phyloP scores from a whole-genome alignment of 768 basidiomycete genomes.

The Psilocybe subaeruginosa region DNA sequence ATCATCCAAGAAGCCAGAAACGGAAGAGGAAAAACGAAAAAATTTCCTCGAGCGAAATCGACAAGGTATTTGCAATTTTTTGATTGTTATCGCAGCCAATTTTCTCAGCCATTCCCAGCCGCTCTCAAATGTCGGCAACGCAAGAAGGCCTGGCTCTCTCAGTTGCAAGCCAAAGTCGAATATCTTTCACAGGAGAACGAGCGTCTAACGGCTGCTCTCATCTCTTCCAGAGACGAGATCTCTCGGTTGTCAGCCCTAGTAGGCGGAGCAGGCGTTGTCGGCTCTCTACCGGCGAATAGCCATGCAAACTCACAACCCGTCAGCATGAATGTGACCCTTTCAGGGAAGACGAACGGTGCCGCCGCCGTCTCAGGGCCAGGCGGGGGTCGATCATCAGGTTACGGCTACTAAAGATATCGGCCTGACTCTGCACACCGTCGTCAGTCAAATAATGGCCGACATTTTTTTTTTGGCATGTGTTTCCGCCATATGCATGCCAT shows the following conservation, averaged over 20 bases:
- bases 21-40: conserved; percentile 96
- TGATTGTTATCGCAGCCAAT: neutral
- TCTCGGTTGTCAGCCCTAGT: conserved; percentile 78
- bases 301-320: conserved; percentile 41
- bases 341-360: conserved; percentile 28
- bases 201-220: conserved; percentile 83
- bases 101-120: conserved; percentile 48
- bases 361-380: conserved; percentile 32
- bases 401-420: conserved; percentile 36
- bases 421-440: neutral
- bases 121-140: conserved; percentile 99
- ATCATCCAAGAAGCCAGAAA: conserved; percentile 78
- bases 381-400: conserved; percentile 38
- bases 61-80: conserved; percentile 66
- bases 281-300: conserved; percentile 30
- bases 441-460: neutral
- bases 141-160: conserved; percentile 96
- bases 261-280: conserved; percentile 62
- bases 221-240: conserved; percentile 90
- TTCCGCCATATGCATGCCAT: neutral
- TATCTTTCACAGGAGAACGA: conserved; percentile 94
- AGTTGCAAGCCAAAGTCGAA: conserved; percentile 94
- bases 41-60: conserved; percentile 98
- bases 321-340: conserved; percentile 48
- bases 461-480: neutral